A percentile compares a stretch with the other conserved stretches of the same genome.
phyloP scores from a whole-genome alignment of 176 grass and related monocot genomes.

The Tillandsia fasciculata region DNA sequence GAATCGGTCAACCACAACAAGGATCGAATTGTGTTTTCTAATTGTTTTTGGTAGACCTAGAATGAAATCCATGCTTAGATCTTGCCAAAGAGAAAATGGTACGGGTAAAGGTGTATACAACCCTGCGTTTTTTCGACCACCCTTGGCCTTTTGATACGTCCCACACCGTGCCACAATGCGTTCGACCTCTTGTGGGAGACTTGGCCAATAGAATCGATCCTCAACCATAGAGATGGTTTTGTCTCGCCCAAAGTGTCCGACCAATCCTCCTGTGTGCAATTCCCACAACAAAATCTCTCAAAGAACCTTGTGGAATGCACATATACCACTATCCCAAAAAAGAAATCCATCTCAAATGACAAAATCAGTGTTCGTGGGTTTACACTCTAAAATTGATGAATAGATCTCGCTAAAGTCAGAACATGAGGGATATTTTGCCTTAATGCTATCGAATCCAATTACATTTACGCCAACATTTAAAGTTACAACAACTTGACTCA shows the following conservation, averaged over 20 bases:
- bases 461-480: too few species aligned
- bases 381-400: neutral
- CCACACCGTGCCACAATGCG: neutral
- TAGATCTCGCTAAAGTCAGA: neutral
- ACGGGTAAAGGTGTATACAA: neutral
- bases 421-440: neutral
- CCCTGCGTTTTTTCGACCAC: neutral
- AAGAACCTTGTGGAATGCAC: neutral
- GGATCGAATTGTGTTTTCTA: neutral
- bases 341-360: neutral
- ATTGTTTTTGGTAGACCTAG: neutral
- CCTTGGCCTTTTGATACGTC: neutral
- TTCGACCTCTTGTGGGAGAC: neutral
- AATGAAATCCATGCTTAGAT: neutral
- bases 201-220: neutral
- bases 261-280: neutral
- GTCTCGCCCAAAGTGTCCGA: neutral
- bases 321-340: neutral
- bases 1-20: too few species aligned
- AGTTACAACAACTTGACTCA: neutral
- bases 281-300: neutral
- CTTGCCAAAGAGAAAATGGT: too few species aligned
- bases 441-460: too few species aligned
- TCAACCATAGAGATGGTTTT: conserved; percentile 4
- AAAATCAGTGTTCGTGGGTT: neutral